Evolutionary conservation across 176 grass and related monocot species (phyloP).

Genomic region (Oryza longistaminata): DNA sequence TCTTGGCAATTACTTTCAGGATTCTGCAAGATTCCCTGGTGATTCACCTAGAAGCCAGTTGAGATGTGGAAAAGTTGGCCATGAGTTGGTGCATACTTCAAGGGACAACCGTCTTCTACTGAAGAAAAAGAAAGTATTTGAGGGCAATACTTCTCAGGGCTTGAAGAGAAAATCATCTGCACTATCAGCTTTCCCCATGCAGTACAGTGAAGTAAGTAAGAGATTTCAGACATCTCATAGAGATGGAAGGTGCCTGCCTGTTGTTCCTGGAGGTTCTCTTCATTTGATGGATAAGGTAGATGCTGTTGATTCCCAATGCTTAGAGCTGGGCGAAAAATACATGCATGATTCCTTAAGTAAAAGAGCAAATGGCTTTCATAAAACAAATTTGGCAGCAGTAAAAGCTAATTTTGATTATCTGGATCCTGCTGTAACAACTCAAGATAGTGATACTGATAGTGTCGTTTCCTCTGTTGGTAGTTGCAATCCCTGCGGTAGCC

Average conservation of each 20-base stretch:
- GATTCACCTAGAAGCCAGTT: constrained; percentile 36
- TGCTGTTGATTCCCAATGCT: constrained; percentile 66
- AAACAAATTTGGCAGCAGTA: constrained; percentile 33
- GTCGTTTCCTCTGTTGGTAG: constrained; percentile 80
- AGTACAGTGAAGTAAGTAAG: constrained; percentile 42
- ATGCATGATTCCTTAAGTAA: constrained; percentile 53
- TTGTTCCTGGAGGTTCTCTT: constrained; percentile 39
- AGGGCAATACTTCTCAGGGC: constrained; percentile 41
- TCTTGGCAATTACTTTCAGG: constrained; percentile 46
- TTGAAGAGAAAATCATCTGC: constrained; percentile 57
- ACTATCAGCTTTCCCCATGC: constrained; percentile 29
- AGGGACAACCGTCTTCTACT: constrained; percentile 31
- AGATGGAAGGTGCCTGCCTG: constrained; percentile 34
- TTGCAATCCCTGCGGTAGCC: constrained; percentile 58
- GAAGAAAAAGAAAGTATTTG: constrained; percentile 47
- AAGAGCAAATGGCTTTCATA: constrained; percentile 43
- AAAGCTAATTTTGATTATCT: constrained; percentile 34
- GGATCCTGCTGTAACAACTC: constrained; percentile 35
- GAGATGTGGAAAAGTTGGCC: constrained; percentile 39
- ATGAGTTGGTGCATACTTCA: background rate
- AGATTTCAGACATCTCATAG: constrained; percentile 40
- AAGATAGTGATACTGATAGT: constrained; percentile 59
- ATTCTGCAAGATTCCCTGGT: constrained; percentile 43
- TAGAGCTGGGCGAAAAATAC: constrained; percentile 53
- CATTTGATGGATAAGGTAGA: constrained; percentile 74